Percentiles rank a stretch among this genome's conserved stretches.
Evolutionary conservation across 768 basidiomycete genomes (phyloP).

Genomic region (Dictyophora rubrovolvata): DNA sequence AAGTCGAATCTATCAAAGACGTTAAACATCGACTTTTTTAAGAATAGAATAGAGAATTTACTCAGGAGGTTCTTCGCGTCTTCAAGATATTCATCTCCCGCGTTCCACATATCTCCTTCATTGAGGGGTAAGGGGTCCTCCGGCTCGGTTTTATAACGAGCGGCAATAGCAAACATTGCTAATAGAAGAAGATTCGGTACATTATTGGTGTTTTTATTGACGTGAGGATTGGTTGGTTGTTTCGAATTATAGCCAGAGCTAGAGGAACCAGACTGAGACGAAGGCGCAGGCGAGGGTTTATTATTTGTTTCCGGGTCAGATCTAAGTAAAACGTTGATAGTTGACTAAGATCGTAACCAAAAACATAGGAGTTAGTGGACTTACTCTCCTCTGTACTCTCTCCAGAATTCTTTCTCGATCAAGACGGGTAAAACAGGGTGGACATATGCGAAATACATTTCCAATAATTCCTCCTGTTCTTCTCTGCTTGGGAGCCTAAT

Average conservation of each 20-base stretch:
- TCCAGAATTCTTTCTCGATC: conserved; percentile 60
- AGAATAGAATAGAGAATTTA: conserved; percentile 5
- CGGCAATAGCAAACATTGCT: conserved; percentile 76
- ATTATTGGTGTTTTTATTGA: not conserved
- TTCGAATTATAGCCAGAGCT: not conserved
- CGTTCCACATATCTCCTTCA: conserved; percentile 15
- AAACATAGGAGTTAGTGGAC: not conserved
- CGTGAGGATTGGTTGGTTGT: not conserved
- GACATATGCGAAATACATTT: conserved; percentile 73
- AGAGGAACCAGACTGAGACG: not conserved
- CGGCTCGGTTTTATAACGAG: conserved; percentile 52
- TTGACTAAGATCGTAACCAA: not conserved
- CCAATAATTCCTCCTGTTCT: conserved; percentile 49
- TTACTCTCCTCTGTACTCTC: conserved; percentile 32
- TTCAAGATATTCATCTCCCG: conserved; percentile 16
- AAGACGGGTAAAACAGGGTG: conserved; percentile 72
- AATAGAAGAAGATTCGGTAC: conserved; percentile 62
- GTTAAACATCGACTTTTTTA: not conserved
- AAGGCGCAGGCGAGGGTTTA: not conserved
- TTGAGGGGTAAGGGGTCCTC: conserved; percentile 9
- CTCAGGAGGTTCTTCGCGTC: conserved; percentile 16
- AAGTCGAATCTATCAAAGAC: conserved; percentile 15
- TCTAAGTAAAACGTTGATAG: not conserved
- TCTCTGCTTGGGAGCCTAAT: not conserved
- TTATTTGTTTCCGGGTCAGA: not conserved